Evolutionary conservation across 768 basidiomycete genomes (phyloP), one percentile per base, ranked within the genome.

Genomic region (Mycena amicta): DNA sequence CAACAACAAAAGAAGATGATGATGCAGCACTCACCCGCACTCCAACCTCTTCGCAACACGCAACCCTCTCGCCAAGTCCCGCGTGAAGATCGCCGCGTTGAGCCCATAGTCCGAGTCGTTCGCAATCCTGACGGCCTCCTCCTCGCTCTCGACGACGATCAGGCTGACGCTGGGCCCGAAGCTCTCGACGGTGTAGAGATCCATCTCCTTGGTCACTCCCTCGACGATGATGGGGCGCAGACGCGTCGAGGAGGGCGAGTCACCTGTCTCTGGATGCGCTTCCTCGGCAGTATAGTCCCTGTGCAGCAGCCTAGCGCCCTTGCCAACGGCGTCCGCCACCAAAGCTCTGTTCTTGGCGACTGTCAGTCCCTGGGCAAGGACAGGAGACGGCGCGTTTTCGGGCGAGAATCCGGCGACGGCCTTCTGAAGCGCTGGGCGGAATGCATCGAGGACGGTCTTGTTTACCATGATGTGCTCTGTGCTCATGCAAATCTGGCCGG

Each of bases 381-480:
- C 59, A 4, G 50, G 37, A 29, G 62, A 53, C 2, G 27, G 40
- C 26, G 47, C 58, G 26, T 18, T n/a, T 22, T n/a, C 11, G 0
- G 55, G 50, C 29, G 52, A 31, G 30, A 63, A 54, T 64, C 72
- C 71, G 53, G 82, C 72, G 71, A 81, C 75, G 46, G 70, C 75
- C 1, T 71, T 72, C 70, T 86, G 83, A 39, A 65, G 71, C 56
- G 69, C 66, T 55, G 87, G 67, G 49, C 62, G 62, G 77, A 90
- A 89, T 59, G 80, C 70, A 66, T 90, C 87, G 70, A 89, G 85
- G 59, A 89, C 79, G 13, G 67, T 67, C 59, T 77, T 79, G 63
- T 89, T 86, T 15, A 90, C 87, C 61, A 78, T 86, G 62, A 89
- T 83, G 59, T 88, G 81, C 45, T 87, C 85, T 22, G 88, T 85